phyloP scores from a whole-genome alignment of 2,329 filamentous ascomycete species.

The Fusarium sp. region DNA sequence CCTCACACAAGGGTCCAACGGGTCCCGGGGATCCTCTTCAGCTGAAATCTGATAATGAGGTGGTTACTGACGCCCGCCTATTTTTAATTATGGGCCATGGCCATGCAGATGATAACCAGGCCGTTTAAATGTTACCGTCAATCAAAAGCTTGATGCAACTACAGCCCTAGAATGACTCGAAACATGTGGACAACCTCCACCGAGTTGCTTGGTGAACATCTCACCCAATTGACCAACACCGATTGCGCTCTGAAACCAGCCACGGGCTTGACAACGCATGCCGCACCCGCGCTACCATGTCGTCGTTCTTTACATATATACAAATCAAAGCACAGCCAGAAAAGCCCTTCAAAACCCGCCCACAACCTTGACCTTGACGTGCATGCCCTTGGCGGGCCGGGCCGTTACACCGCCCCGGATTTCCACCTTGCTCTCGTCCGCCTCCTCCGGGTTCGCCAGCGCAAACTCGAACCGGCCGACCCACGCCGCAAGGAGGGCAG shows the following conservation, averaged over 20 bases:
- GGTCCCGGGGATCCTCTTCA: neutral
- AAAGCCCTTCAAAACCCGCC: constrained; percentile 64
- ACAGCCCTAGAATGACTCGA: neutral
- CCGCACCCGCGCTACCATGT: neutral
- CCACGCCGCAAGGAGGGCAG: constrained; percentile 81
- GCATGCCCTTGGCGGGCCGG: constrained; percentile 77
- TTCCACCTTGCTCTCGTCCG: constrained; percentile 73
- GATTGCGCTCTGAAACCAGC: neutral
- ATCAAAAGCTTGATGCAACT: neutral
- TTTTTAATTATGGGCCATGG: neutral
- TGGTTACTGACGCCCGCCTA: neutral
- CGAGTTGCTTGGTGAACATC: neutral
- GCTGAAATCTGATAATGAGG: neutral
- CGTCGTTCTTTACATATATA: neutral
- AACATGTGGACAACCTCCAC: neutral
- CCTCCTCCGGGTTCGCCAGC: constrained; percentile 66
- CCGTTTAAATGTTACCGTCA: neutral
- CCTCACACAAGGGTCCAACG: neutral
- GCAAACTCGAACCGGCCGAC: constrained; percentile 78
- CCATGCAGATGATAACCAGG: neutral
- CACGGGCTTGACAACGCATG: neutral
- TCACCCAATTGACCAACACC: neutral
- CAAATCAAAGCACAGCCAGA: neutral
- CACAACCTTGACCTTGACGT: constrained; percentile 73
- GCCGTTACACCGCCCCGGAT: constrained; percentile 78